Evolutionary conservation across 169 alveolate genomes (phyloP).

Genomic region (Cytauxzoon felis): DNA sequence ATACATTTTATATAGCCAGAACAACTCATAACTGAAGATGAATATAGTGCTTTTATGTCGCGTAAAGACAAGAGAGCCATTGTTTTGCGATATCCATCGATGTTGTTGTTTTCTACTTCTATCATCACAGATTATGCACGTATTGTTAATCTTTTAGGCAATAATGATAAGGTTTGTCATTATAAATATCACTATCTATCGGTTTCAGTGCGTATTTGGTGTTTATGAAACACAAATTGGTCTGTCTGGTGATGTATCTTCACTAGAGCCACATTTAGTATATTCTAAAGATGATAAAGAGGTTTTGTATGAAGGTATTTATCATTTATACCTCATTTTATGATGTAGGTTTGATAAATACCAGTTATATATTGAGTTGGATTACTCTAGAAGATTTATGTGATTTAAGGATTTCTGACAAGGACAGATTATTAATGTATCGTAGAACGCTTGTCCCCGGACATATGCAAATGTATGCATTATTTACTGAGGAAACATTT

Average conservation of each 20-base stretch:
- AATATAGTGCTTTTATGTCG: slow-evolving; percentile 17
- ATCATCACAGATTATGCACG: slow-evolving; percentile 20
- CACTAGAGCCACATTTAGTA: slow-evolving; percentile 43
- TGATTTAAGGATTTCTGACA: slow-evolving; percentile 21
- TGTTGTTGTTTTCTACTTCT: slow-evolving; percentile 2
- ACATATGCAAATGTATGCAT: slow-evolving; percentile 17
- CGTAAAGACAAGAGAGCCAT: slow-evolving; percentile 29
- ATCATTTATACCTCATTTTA: background rate
- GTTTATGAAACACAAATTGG: slow-evolving; percentile 21
- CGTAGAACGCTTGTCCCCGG: slow-evolving; percentile 24
- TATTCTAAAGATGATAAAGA: slow-evolving; percentile 35
- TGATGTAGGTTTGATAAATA: slow-evolving; percentile 3
- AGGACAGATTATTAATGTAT: slow-evolving; percentile 7
- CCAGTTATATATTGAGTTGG: slow-evolving; percentile 40
- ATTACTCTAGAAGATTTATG: slow-evolving; percentile 33
- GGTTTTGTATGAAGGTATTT: slow-evolving; percentile 7
- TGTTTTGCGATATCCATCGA: slow-evolving; percentile 40
- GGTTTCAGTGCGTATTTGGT: slow-evolving; percentile 37
- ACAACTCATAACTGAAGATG: slow-evolving; percentile 18
- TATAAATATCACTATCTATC: background rate
- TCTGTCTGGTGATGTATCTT: slow-evolving; percentile 9
- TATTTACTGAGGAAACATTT: slow-evolving; percentile 5
- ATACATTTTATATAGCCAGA: no score
- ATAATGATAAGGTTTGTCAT: slow-evolving; percentile 22
- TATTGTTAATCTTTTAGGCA: slow-evolving; percentile 21